phyloP scores from a whole-genome alignment of 1,284 basidiomycete genomes.

The Phellopilus nigrolimitatus region DNA sequence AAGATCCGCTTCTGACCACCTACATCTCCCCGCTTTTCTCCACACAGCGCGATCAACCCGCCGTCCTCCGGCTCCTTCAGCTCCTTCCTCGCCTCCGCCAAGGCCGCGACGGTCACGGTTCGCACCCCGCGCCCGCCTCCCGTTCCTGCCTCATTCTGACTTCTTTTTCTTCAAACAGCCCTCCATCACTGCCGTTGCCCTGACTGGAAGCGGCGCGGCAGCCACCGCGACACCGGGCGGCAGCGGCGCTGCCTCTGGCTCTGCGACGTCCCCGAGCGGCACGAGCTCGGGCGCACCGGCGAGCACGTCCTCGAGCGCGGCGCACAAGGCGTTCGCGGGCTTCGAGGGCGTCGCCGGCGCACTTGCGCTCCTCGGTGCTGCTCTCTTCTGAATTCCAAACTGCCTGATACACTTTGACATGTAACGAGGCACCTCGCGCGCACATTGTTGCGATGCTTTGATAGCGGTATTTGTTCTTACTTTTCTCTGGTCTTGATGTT shows the following conservation, averaged over 20 bases:
- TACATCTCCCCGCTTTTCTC: not conserved
- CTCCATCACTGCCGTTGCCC: not conserved
- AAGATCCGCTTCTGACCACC: not conserved
- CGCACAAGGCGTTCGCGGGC: constrained; percentile 2
- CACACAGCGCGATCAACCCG: constrained; percentile 15
- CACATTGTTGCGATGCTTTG: not conserved
- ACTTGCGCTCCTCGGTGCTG: constrained; percentile 14
- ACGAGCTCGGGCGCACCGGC: not conserved
- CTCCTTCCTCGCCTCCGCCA: constrained; percentile 9
- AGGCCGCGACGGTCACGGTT: constrained; percentile 7
- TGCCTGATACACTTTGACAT: not conserved
- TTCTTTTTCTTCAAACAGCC: not conserved
- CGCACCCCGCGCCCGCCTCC: not conserved
- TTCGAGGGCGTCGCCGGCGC: constrained; percentile 6
- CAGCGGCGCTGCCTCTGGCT: constrained; percentile 1
- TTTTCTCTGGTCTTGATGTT: not conserved
- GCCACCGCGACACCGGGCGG: constrained; percentile 8
- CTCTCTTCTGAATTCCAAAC: not conserved
- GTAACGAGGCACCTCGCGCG: not conserved
- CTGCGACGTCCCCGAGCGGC: not conserved
- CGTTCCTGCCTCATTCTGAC: not conserved
- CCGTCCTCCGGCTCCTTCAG: not conserved
- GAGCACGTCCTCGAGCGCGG: not conserved
- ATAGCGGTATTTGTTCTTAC: not conserved
- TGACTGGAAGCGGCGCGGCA: constrained; percentile 9